phyloP scores from a whole-genome alignment of 352 stramenopile genomes.

The Vaucheria bursata region DNA sequence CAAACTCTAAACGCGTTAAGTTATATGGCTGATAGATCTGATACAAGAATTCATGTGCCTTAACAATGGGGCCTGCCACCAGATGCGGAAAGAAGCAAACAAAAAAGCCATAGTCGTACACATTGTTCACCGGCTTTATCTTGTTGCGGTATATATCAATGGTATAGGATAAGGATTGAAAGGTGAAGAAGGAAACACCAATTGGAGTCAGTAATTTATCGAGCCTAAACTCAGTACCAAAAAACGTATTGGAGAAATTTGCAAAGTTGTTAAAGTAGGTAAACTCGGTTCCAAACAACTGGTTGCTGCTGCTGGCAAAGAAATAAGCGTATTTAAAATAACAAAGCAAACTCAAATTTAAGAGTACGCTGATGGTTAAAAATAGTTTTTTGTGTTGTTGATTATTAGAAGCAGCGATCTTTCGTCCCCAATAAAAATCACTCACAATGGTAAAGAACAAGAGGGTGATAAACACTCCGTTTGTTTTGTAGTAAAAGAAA shows the following conservation, averaged over 20 bases:
- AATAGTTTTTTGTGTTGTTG: no score
- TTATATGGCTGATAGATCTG: background rate
- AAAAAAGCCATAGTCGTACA: background rate
- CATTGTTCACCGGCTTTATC: background rate
- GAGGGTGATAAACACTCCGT: no score
- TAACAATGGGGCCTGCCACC: background rate
- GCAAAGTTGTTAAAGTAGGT: background rate
- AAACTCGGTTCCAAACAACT: no score
- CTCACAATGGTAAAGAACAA: no score
- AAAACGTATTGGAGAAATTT: background rate
- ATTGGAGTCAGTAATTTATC: background rate
- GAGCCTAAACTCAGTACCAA: background rate
- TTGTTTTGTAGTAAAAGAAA: no score
- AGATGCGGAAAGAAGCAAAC: background rate
- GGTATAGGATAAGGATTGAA: background rate
- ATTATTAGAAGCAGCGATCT: no score
- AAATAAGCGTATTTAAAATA: no score
- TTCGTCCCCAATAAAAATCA: no score
- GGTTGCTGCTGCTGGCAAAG: no score
- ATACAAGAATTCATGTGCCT: background rate
- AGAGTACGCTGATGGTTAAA: no score
- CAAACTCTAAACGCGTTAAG: background rate
- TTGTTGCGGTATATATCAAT: background rate
- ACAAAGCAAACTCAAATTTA: no score
- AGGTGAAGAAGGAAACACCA: background rate